A percentile compares a stretch with the other conserved stretches of the same genome.
Evolutionary conservation across 106 monocot species (phyloP).

Genomic region (Apostasia ramifera): DNA sequence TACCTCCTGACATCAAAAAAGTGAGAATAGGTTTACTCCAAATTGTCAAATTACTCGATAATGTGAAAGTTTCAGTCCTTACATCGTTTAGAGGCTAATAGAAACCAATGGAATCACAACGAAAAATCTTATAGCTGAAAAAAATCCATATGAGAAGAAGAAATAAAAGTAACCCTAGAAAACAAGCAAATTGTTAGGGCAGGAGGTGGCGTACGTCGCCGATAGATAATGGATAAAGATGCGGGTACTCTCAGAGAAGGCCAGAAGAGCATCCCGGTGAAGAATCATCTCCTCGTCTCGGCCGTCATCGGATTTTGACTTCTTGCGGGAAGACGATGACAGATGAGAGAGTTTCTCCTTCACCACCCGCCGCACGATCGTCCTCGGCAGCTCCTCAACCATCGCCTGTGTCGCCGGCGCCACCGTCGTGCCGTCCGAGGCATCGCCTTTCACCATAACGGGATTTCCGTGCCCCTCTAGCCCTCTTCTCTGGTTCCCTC

Average conservation of each 20-base stretch:
- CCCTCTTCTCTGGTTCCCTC: not conserved
- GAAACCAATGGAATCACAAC: not conserved
- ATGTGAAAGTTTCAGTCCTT: not conserved
- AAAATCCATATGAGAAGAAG: not conserved
- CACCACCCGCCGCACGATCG: conserved; percentile 71
- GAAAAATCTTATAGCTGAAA: not conserved
- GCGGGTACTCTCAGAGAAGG: conserved; percentile 83
- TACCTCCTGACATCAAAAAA: not conserved
- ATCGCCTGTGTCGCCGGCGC: conserved; percentile 1
- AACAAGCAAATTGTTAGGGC: not conserved
- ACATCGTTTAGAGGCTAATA: not conserved
- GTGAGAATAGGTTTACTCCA: not conserved
- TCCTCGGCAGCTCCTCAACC: conserved; percentile 74
- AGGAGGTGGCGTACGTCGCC: conserved; percentile 51
- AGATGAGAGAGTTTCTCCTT: conserved; percentile 82
- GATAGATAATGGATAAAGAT: conserved; percentile 99
- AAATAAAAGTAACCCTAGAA: conserved; percentile 15
- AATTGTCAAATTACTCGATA: not conserved
- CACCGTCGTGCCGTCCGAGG: not conserved
- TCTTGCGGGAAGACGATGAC: conserved; percentile 13
- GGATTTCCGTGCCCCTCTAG: conserved; percentile 11
- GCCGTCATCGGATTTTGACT: not conserved
- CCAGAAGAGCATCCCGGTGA: conserved; percentile 78
- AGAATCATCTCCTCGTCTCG: conserved; percentile 40
- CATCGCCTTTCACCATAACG: not conserved